phyloP scores from a whole-genome alignment of 805 yeast genomes.

The Huiozyma naganishii region DNA sequence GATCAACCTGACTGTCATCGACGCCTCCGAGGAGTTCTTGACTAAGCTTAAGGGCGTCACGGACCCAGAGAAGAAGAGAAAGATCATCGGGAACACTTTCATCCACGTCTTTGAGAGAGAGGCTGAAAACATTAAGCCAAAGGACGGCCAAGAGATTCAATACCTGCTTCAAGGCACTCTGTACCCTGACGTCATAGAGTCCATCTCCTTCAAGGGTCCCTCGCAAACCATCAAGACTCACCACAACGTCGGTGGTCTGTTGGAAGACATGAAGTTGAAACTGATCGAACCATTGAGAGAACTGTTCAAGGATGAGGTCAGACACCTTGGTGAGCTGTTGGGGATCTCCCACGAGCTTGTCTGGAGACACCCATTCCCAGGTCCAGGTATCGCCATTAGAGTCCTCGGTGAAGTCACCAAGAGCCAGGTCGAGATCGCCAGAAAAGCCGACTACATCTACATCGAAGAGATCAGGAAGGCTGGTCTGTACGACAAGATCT shows the following conservation, averaged over 20 bases:
- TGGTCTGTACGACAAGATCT: conserved; percentile 83
- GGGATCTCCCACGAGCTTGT: conserved; percentile 95
- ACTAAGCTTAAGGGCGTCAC: conserved; percentile 83
- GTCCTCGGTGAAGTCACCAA: conserved; percentile 94
- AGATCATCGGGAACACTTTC: conserved; percentile 95
- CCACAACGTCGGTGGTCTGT: conserved; percentile 96
- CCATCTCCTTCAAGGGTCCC: conserved; percentile 98
- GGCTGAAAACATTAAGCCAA: conserved; percentile 84
- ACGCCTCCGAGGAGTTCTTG: conserved; percentile 85
- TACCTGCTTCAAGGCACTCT: conserved; percentile 92
- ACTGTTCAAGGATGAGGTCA: conserved; percentile 97
- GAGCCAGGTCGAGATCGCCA: conserved; percentile 88
- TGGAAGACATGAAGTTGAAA: conserved; percentile 96
- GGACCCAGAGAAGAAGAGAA: conserved; percentile 98
- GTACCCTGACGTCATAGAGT: conserved; percentile 97
- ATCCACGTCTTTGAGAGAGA: conserved; percentile 95
- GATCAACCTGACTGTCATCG: conserved; percentile 87
- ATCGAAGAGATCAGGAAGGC: conserved; percentile 92
- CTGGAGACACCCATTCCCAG: conserved; percentile 99
- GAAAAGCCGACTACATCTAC: conserved; percentile 93
- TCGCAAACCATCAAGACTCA: conserved; percentile 99
- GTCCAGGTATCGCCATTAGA: conserved; percentile 99
- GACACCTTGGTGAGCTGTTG: conserved; percentile 86
- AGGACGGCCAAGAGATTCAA: conserved; percentile 82
- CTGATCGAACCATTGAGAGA: conserved; percentile 98